Percentiles rank a stretch among this genome's conserved stretches.
Conservation (phyloP, 2,329 filamentous ascomycete species). For the Penicillium sp. region DNA sequence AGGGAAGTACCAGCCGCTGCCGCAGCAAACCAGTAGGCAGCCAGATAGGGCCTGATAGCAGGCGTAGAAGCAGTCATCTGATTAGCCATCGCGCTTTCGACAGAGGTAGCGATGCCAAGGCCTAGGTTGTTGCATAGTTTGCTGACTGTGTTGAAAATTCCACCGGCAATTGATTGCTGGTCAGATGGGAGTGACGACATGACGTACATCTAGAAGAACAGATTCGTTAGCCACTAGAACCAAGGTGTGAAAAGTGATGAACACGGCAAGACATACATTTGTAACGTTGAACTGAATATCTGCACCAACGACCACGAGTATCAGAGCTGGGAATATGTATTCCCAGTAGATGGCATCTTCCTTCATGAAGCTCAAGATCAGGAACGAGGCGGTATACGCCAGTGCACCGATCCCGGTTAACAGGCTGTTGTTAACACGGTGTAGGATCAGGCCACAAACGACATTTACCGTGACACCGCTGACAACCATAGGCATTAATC, state of each 20-base stretch:
- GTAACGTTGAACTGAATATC: constrained; percentile 71
- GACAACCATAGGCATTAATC: constrained; percentile 66
- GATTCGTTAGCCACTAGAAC: constrained; percentile 3
- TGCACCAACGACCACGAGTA: constrained; percentile 64
- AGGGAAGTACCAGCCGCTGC: constrained; percentile 28
- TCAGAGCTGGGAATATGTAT: constrained; percentile 62
- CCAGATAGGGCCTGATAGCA: constrained; percentile 29
- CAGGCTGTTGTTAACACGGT: constrained; percentile 64
- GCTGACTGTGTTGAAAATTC: constrained; percentile 67
- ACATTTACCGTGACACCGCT: constrained; percentile 64
- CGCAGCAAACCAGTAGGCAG: constrained; percentile 32
- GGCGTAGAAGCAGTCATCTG: constrained; percentile 16
- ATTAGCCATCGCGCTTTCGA: constrained; percentile 23
- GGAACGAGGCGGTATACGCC: constrained; percentile 45
- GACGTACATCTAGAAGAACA: constrained; percentile 61
- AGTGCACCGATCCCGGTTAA: constrained; percentile 57
- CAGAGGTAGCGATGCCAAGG: constrained; percentile 59
- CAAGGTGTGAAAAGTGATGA: not conserved
- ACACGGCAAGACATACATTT: constrained; percentile 52
- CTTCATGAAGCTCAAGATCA: constrained; percentile 60
- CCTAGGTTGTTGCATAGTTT: constrained; percentile 61
- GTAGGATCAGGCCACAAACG: constrained; percentile 61
- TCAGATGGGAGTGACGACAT: constrained; percentile 62
- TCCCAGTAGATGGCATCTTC: constrained; percentile 63
- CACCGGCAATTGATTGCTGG: constrained; percentile 67